Base-by-base conservation (phyloP, 768 basidiomycete genomes). In the Boletellus sp. region DNA sequence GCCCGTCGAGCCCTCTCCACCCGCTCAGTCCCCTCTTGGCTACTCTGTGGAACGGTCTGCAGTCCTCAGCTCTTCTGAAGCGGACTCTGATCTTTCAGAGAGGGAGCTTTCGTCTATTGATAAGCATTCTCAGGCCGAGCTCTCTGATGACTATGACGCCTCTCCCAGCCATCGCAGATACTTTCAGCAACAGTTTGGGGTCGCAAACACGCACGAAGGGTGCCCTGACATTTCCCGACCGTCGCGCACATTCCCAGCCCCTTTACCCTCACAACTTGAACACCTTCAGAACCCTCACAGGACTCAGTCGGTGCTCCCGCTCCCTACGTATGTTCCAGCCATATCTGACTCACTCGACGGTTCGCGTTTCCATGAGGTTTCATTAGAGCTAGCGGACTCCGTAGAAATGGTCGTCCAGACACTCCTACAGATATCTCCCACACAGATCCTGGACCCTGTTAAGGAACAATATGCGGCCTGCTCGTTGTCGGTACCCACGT, bases 381-480 rank as follows among this genome's bases (percentile, higher is more conserved):
- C 92, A 1, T 70, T 87, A 24, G 94, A 97, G 68, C 76, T 96
- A 13, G 92, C 94, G 12, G 94, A 96, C 68, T 85, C 87, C 11
- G 81, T 93, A 12, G 93, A 96, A 71, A 81, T 87, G 73, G 82
- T 90, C 51, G 86, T 95, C 34, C 92, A 96, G 65, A 94, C 90
- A 2, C 79, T 97, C 57, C 78, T 96, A 3, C 92, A 94, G 60
- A 76, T 96, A 55, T 90, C 90, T 0, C 93, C 94, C 4, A 81
- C 87, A 0, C 94, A 97, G 67, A 72, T 96, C 17, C 78, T 96
- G 40, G 93, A 96, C 64, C 83, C 89, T n/a, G 85, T 87, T 3
- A 94, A 90, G 67, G 94, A 97, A 62, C 93, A 94, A 64, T 88
- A 93, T 62, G 87, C 93, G 2, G 87, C 90, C 22, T 95, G 90